phyloP scores from a whole-genome alignment of 2,329 filamentous ascomycete genomes.

The Colletotrichum karsti region DNA sequence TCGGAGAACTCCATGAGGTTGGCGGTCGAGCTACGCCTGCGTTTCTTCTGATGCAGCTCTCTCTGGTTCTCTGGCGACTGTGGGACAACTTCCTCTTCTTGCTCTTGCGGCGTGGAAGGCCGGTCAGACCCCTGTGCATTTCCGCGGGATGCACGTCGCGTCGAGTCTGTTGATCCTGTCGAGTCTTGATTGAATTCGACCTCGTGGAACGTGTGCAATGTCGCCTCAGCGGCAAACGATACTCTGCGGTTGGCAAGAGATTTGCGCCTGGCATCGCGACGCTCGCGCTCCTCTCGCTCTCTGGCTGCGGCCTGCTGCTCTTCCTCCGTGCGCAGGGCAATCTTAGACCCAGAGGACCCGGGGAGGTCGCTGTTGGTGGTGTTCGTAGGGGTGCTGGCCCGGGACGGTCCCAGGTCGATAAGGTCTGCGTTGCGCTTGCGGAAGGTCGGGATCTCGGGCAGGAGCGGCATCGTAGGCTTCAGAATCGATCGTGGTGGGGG shows the following conservation, averaged over 20 bases:
- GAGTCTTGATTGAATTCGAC: constrained; percentile 90
- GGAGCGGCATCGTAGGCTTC: constrained; percentile 78
- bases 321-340: constrained; percentile 74
- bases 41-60: constrained; percentile 64
- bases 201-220: constrained; percentile 95
- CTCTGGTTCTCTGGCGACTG: constrained; percentile 73
- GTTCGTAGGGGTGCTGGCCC: constrained; percentile 48
- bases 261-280: constrained; percentile 89
- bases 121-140: constrained; percentile 50
- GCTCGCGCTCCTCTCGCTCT: constrained; percentile 76
- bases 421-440: constrained; percentile 48
- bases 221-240: constrained; percentile 96
- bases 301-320: constrained; percentile 75
- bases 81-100: constrained; percentile 63
- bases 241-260: constrained; percentile 93
- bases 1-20: constrained; percentile 71
- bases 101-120: constrained; percentile 70
- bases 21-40: constrained; percentile 73
- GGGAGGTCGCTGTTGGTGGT: constrained; percentile 36
- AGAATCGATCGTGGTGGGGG: constrained; percentile 75
- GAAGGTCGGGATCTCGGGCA: constrained; percentile 72
- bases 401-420: constrained; percentile 36
- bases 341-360: constrained; percentile 57
- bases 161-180: constrained; percentile 81
- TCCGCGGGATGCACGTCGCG: constrained; percentile 70